Base-by-base conservation (phyloP, 129 eudicot species). In the Smallanthus sonchifolius region DNA sequence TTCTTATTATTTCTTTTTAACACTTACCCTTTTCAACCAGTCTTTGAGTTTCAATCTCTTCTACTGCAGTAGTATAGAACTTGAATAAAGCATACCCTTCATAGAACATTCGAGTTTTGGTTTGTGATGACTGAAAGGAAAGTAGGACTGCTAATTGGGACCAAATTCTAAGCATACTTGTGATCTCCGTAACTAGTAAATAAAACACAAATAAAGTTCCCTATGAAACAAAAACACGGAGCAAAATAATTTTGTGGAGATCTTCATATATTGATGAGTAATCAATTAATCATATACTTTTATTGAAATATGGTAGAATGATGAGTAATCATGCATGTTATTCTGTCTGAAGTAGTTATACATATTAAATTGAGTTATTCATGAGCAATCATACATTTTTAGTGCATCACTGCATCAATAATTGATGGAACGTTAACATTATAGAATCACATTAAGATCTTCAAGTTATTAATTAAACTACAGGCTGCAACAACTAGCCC, bases 301-400 rank as follows among this genome's bases (percentile, higher is more conserved):
- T 35, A 36, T 74, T 44, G 24, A 60, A 60, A 36, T n/a, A 44
- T 60, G 35, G 35, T 43, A 38, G 34, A 39, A 14, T 37, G 14
- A 52, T 55, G 19, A 13, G 24, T 59, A 68, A 55, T 10, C 19
- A 43, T 77, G 69, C 70, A 68, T 77, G 75, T 19, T 69, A 34
- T 55, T 17, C 36, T 7, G 47, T 55, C 59, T 42, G 14, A 30
- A 55, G 40, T 66, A 24, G 24, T 34, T 42, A 17, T 24, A 39
- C 75, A 66, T 30, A 4, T 38, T 54, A 52, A 54, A 16, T 67
- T 32, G 30, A 24, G 44, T 38, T 75, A 35, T 63, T 64, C 45
- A 48, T 19, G 65, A 36, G 24, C 71, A 74, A 74, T 45, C 35
- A 44, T 62, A 32, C 48, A 10, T 1, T 34, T 35, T 16, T 62